Evolutionary conservation across 768 basidiomycete genomes (phyloP).

Genomic region (Cystobasidium ongulense): DNA sequence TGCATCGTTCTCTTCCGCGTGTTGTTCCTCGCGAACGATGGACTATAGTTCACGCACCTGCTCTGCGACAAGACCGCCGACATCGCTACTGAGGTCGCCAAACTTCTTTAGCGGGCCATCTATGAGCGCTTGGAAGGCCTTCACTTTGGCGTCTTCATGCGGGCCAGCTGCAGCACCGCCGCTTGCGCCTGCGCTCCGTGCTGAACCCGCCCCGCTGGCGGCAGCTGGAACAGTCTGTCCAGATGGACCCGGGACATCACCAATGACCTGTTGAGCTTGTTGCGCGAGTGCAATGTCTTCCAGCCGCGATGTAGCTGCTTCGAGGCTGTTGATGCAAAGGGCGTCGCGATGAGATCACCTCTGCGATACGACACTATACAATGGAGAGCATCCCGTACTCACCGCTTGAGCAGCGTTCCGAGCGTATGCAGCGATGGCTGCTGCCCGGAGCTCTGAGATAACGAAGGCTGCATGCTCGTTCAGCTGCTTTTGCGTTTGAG

Average conservation of each 20-base stretch:
- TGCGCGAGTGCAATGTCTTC: conserved; percentile 70
- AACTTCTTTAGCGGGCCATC: conserved; percentile 67
- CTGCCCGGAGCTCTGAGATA: background rate
- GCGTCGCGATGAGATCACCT: conserved; percentile 2
- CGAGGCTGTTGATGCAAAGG: conserved; percentile 54
- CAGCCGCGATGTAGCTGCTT: conserved; percentile 85
- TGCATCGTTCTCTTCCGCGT: too few relatives aligned
- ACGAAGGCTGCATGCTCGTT: background rate
- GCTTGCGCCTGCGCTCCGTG: conserved; percentile 37
- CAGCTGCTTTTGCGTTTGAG: background rate
- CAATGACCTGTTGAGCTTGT: conserved; percentile 42
- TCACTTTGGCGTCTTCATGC: conserved; percentile 56
- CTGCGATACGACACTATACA: background rate
- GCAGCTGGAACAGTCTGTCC: conserved; percentile 37
- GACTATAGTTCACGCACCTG: conserved; percentile 54
- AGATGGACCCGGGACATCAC: conserved; percentile 39
- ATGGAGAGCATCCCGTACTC: background rate
- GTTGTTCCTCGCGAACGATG: background rate
- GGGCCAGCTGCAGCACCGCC: conserved; percentile 41
- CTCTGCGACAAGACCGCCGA: conserved; percentile 67
- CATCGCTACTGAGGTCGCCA: conserved; percentile 59
- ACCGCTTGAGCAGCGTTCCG: conserved; percentile 33
- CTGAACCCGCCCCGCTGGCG: conserved; percentile 40
- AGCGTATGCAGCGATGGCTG: conserved; percentile 31
- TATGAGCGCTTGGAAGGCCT: conserved; percentile 65